A percentile compares a stretch with the other conserved stretches of the same genome.
phyloP scores from a whole-genome alignment of 805 yeast genomes.

The Isabelozyma gotoi region DNA sequence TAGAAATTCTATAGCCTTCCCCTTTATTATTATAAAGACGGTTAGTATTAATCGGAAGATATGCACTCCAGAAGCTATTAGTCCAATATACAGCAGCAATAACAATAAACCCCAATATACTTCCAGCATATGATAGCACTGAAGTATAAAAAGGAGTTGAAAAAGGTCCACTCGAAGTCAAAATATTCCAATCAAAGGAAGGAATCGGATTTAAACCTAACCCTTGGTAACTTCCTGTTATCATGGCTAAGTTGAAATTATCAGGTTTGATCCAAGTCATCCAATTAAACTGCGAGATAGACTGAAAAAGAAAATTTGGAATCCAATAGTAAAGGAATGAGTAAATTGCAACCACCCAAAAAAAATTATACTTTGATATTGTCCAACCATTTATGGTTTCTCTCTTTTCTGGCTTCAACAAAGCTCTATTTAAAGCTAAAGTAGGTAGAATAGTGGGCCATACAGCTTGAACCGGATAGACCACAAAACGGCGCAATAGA shows the following conservation, averaged over 20 bases:
- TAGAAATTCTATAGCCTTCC: constrained; percentile 37
- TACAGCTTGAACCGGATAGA: constrained; percentile 51
- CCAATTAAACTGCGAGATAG: constrained; percentile 51
- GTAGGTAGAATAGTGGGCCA: constrained; percentile 48
- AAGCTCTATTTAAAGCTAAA: constrained; percentile 24
- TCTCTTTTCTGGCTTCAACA: constrained; percentile 22
- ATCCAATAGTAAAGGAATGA: constrained; percentile 47
- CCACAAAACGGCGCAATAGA: constrained; percentile 29
- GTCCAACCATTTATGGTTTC: constrained; percentile 32
- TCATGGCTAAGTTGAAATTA: constrained; percentile 45
- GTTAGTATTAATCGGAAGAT: constrained; percentile 42
- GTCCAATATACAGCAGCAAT: constrained; percentile 19
- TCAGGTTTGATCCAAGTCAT: constrained; percentile 56
- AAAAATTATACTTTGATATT: constrained; percentile 17
- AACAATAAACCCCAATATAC: constrained; percentile 12
- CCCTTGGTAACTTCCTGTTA: constrained; percentile 50
- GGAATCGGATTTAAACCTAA: constrained; percentile 55
- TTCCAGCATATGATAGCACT: constrained; percentile 14
- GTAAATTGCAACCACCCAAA: too few species aligned
- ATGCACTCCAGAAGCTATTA: constrained; percentile 22
- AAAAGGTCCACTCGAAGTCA: constrained; percentile 28
- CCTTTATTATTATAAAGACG: constrained; percentile 50
- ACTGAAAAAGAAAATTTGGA: constrained; percentile 42
- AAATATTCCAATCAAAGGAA: constrained; percentile 52
- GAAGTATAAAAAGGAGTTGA: constrained; percentile 40